Conservation (phyloP, 2,329 filamentous ascomycete genomes). For the Botrytis byssoidea region DNA sequence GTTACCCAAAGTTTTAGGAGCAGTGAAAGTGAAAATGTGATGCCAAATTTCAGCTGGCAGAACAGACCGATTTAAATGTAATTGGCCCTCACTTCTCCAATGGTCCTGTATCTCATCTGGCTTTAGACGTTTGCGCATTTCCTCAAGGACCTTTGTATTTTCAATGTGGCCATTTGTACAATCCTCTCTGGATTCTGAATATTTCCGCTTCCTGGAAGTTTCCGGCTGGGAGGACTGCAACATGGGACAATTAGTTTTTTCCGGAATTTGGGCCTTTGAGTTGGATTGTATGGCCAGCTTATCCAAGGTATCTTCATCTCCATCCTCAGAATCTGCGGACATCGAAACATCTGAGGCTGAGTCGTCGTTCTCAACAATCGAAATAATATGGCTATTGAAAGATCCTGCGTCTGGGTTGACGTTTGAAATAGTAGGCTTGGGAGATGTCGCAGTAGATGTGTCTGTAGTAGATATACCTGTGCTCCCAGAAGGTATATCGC, state of each 20-base stretch:
- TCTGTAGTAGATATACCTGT: conserved; percentile 36
- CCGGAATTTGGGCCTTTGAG: conserved; percentile 8
- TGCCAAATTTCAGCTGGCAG: conserved; percentile 68
- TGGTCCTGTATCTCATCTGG: conserved; percentile 27
- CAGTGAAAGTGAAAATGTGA: conserved; percentile 64
- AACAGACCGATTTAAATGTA: conserved; percentile 34
- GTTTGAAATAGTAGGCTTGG: conserved; percentile 23
- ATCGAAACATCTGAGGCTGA: conserved; percentile 42
- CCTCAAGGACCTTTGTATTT: conserved; percentile 22
- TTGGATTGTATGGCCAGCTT: conserved; percentile 19
- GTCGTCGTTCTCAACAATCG: conserved; percentile 31
- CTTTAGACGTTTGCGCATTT: conserved; percentile 35
- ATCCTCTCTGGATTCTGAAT: conserved; percentile 24
- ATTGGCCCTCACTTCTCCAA: conserved; percentile 28
- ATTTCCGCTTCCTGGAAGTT: conserved; percentile 35
- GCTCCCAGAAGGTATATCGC: conserved; percentile 31
- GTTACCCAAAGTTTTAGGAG: conserved; percentile 61
- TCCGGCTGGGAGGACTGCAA: conserved; percentile 16
- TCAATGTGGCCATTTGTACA: conserved; percentile 25
- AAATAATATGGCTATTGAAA: conserved; percentile 22
- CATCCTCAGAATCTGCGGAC: conserved; percentile 40
- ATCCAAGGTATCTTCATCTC: conserved; percentile 28
- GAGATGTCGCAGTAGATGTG: conserved; percentile 25
- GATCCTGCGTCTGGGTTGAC: conserved; percentile 20
- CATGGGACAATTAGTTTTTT: conserved; percentile 13